phyloP scores from a whole-genome alignment of 163 green algal genomes.

The Prototheca cutis region DNA sequence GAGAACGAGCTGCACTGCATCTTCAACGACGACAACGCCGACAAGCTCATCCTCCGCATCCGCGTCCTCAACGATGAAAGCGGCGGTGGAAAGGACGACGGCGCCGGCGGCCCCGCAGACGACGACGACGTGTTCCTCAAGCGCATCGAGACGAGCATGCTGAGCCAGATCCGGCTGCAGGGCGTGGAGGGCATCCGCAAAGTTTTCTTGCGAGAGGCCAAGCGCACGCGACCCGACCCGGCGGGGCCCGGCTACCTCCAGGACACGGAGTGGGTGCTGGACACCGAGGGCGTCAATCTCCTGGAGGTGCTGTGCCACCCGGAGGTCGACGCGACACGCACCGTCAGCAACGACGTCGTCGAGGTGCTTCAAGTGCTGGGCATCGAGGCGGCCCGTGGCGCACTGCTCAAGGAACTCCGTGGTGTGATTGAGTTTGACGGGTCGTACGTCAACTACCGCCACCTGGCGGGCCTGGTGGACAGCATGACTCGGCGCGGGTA shows the following conservation, averaged over 20 bases:
- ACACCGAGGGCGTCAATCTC: slow-evolving; percentile 92
- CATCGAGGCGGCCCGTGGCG: slow-evolving; percentile 85
- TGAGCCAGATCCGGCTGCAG: slow-evolving; percentile 69
- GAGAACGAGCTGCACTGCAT: slow-evolving; percentile 85
- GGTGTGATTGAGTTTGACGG: slow-evolving; percentile 97
- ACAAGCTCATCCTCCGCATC: slow-evolving; percentile 86
- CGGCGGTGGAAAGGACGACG: slow-evolving; percentile 22
- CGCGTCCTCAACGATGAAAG: slow-evolving; percentile 40
- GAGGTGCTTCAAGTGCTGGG: slow-evolving; percentile 90
- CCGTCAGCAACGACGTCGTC: slow-evolving; percentile 80
- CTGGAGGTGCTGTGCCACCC: slow-evolving; percentile 72
- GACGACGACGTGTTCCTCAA: slow-evolving; percentile 68
- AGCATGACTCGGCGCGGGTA: slow-evolving; percentile 92
- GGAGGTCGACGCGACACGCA: slow-evolving; percentile 80
- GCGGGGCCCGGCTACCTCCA: slow-evolving; percentile 34
- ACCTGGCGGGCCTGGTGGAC: slow-evolving; percentile 73
- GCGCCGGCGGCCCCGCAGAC: slow-evolving; percentile 17
- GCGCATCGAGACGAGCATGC: slow-evolving; percentile 61
- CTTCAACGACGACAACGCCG: slow-evolving; percentile 94
- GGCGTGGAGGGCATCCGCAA: slow-evolving; percentile 79
- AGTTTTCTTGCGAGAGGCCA: slow-evolving; percentile 81
- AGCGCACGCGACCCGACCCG: slow-evolving; percentile 49
- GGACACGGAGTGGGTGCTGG: slow-evolving; percentile 84
- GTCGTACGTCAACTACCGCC: slow-evolving; percentile 97
- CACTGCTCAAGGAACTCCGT: slow-evolving; percentile 85